These are phyloP conservation scores for Pleurotus cornucopiae DNA, from an alignment of 768 basidiomycete species.

Conservation along the genomic window DNA sequence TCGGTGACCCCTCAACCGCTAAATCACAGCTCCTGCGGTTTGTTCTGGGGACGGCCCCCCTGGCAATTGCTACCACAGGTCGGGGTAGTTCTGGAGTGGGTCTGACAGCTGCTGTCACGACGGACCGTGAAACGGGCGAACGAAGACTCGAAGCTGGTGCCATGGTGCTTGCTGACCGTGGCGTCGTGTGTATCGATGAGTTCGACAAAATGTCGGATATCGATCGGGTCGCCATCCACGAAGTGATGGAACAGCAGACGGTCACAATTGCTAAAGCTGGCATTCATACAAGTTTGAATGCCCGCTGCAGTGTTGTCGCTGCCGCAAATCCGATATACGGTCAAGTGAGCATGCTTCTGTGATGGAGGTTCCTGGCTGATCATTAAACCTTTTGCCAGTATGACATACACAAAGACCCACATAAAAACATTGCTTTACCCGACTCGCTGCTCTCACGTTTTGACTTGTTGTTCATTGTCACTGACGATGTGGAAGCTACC, in stretches of 20 bases:
- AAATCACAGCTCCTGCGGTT: constrained; percentile 96
- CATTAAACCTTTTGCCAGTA: constrained; percentile 51
- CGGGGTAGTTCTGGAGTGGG: constrained; percentile 98
- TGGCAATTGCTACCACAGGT: constrained; percentile 98
- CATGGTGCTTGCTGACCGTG: constrained; percentile 98
- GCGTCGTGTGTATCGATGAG: constrained; percentile 99
- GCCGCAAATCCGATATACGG: constrained; percentile 99
- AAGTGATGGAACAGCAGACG: constrained; percentile 99
- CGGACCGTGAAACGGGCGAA: constrained; percentile 97
- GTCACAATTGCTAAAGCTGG: constrained; percentile 99
- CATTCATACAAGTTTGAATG: constrained; percentile 97
- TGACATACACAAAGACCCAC: constrained; percentile 98
- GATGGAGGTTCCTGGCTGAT: not conserved
- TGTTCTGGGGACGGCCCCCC: constrained; percentile 90
- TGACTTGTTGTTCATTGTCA: constrained; percentile 96
- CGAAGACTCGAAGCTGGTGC: constrained; percentile 96
- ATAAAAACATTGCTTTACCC: constrained; percentile 96
- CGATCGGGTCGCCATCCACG: constrained; percentile 98
- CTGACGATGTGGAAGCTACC: constrained; percentile 95
- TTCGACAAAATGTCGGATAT: constrained; percentile 99
- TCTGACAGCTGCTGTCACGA: constrained; percentile 97
- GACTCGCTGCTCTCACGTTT: constrained; percentile 98
- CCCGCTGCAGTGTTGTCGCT: constrained; percentile 95
- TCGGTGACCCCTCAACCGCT: constrained; percentile 98
- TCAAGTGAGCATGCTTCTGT: constrained; percentile 51